Base-by-base conservation (phyloP, 1,139 yeast species). In the Pichia sp. region DNA sequence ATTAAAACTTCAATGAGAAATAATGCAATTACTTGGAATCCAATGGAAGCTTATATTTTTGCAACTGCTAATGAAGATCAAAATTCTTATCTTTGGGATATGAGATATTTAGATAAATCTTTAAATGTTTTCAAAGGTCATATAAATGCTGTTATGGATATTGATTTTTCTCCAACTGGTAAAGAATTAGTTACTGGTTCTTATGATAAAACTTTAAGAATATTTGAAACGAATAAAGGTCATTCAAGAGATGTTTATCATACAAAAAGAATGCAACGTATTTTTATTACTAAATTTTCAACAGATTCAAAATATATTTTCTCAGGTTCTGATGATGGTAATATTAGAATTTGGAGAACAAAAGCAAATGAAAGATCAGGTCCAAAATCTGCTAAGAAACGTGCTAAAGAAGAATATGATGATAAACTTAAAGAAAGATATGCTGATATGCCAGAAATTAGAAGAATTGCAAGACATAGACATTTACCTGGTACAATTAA, bases 131-230 rank as follows among this genome's bases (percentile, higher is more conserved):
- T 79, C 68, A 90, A 92, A 68, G 98, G 90, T 66, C 99, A 94
- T 65, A 97, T 92, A 39, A 86, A 96, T 38, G 97, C 97, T 0
- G 94, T 94, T 7, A 78, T 90, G 81, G 96, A 88, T 63, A 81
- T 92, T 39, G 98, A 94, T 66, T 92, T 87, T 63, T 81, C 95
- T 10, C 98, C 98, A 39, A 90, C 98, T 1, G 99, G 99, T 57
- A 90, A 88, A 64, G 97, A 92, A 66, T 70, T 94, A 39, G 97
- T 90, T 8, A 86, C 97, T 2, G 97, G 96, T 29, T 86, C 96
- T 1, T 94, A 92, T 64, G 99, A 94, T 67, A 85, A 89, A 63
- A 88, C 97, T 1, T 77, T 94, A 40, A 76, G 99, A 57, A 81
- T 94, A 34, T 94, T 71, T 69, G 79, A 80, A 47, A 49, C 58